Percentiles rank a stretch among this genome's conserved stretches.
Evolutionary conservation across 306 rosid species (phyloP).

Genomic region (Amphicarpaea edgeworthii): DNA sequence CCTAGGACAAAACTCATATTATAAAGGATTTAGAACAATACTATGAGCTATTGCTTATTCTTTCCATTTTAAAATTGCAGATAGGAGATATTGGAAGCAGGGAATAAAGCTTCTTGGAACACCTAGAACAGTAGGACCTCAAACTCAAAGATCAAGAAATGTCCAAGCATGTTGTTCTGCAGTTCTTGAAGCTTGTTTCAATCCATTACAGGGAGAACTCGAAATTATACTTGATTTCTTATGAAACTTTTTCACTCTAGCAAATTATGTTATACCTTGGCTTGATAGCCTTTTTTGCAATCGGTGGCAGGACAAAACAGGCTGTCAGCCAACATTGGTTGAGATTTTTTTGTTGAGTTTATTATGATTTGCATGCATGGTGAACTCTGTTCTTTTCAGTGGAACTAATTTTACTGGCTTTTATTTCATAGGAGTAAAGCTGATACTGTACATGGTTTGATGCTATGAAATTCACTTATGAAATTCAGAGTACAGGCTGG

Average conservation of each 20-base stretch:
- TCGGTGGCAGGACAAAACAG: background rate
- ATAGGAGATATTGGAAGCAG: slow-evolving; percentile 91
- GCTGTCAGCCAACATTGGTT: background rate
- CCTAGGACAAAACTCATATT: slow-evolving; percentile 1
- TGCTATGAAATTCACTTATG: slow-evolving; percentile 11
- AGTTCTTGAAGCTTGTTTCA: slow-evolving; percentile 66
- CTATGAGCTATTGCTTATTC: slow-evolving; percentile 28
- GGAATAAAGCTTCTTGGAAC: slow-evolving; percentile 86
- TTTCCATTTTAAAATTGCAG: slow-evolving; percentile 56
- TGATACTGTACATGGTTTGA: background rate
- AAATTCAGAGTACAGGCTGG: background rate
- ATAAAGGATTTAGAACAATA: background rate
- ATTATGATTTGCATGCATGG: background rate
- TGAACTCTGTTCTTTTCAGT: slow-evolving; percentile 2
- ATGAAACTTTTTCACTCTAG: slow-evolving; percentile 37
- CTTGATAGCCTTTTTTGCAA: background rate
- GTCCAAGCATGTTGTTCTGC: slow-evolving; percentile 54
- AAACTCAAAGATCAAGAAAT: slow-evolving; percentile 38
- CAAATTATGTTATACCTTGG: slow-evolving; percentile 1
- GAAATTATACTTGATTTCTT: slow-evolving; percentile 51
- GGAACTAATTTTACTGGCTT: slow-evolving; percentile 7
- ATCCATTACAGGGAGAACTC: slow-evolving; percentile 74
- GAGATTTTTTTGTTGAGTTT: background rate
- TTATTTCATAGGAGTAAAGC: background rate
- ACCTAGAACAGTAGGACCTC: slow-evolving; percentile 65